Evolutionary conservation across 768 basidiomycete species (phyloP), one percentile per base, ranked within the genome.

Genomic region (Cystobasidium ongulense): DNA sequence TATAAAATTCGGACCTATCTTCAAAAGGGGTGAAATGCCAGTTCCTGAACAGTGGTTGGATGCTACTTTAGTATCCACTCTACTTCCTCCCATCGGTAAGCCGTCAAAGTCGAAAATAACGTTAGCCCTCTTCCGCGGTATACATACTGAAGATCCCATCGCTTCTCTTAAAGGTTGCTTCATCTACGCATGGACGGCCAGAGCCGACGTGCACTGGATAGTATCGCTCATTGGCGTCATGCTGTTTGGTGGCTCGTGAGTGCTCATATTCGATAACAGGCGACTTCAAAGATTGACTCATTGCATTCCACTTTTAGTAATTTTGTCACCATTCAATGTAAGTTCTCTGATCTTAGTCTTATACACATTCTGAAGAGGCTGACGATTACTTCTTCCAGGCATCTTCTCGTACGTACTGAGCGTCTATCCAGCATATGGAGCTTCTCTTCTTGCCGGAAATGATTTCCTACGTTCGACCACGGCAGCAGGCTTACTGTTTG

Each of bases 381-480:
- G 53, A 50, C 38, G 27, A 21, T 21, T 41, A 65, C 43, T 43
- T 21, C 18, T 31, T 25, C 38, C 68, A 43, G 73, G 65, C 73
- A 17, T 71, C 11, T 62, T 76, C 73, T 35, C 41, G 35, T 74
- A 74, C 54, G 27, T 76, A n/a, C 33, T 72, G n/a, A 38, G 54
- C 7, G 36, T 67, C 1, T 76, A 74, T 65, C 72, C 72, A n/a
- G 46, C 36, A 13, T 74, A 75, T 65, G 75, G 53, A 0, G 76
- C 76, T 0, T 66, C 62, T 23, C 27, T 74, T 38, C 75, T 75
- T 1, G 82, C 82, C 1, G 77, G 78, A 1, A 82, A 75, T 61
- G 76, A 77, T 41, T 64, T 75, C 36, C 33, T 70, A 25, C 59
- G 76, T 23, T 72, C 74, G 0, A 23, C 46, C 1, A 43, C 38